Base-by-base conservation (phyloP, 768 basidiomycete genomes). In the Cubamyces lactineus region DNA sequence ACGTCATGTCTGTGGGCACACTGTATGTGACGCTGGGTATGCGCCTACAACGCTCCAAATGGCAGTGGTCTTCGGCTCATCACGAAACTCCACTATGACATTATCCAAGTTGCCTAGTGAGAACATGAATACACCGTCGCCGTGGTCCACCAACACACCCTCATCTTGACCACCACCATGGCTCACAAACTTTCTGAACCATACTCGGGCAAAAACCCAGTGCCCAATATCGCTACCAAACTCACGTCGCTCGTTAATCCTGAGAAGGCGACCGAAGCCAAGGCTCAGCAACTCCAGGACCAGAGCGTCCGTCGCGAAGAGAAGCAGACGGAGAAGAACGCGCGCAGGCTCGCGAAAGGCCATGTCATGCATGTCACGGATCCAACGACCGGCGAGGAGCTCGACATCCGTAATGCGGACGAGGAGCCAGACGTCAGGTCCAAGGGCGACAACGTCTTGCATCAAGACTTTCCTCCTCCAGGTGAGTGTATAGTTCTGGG, bases 321-420 rank as follows among this genome's bases (percentile, higher is more conserved):
- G 60, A 64, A 70, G 40, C 59, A 69, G 59, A 73, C 67, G 7
- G 59, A 69, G 66, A 66, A 67, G 63, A 59, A 57, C 2, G 69
- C 71, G 4, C 48, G 59, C 21, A 53, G 65, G 59, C 69, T 75
- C 41, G 65, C 68, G 16, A 72, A 74, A 57, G 74, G 74, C 23
- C 63, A 67, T 52, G 65, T 51, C 30, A 69, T 74, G 71, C 70
- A 65, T 38, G 80, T 81, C n/a, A 72, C 74, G 53, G 82, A 84
- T 63, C 83, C 83, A 0, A 75, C 76, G 24, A 84, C 82, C 5
- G 82, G 81, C 6, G 75, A 74, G 45, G 78, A 81, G 57, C 75
- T 82, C 57, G 76, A 79, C 50, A 81, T 81, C 62, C 78, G 78
- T 62, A 81, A 83, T 68, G 79, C 80, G 2, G 69, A 70, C 39